Percentiles rank a stretch among this genome's conserved stretches.
phyloP scores from a whole-genome alignment of 2,329 filamentous ascomycete genomes.

The Trichoderma afroharzianum region DNA sequence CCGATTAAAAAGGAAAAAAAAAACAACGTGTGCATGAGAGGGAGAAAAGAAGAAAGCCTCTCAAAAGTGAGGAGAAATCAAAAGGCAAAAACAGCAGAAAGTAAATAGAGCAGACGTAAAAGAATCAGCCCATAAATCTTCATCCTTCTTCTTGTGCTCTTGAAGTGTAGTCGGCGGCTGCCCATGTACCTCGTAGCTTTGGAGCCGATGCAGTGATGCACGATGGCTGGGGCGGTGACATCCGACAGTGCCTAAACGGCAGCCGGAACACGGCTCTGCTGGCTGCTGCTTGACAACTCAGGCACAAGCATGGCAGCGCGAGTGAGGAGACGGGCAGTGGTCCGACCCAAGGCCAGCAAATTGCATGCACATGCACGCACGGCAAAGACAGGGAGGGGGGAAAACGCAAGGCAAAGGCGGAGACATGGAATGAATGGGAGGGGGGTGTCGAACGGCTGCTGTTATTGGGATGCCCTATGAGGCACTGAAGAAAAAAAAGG shows the following conservation, averaged over 20 bases:
- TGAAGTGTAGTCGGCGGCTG: background rate
- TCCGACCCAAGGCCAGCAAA: conserved; percentile 13
- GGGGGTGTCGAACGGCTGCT: conserved; percentile 6
- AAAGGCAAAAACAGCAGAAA: background rate
- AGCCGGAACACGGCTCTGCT: conserved; percentile 4
- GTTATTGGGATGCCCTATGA: background rate
- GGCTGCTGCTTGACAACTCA: background rate
- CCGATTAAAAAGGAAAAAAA: background rate
- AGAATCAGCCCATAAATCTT: background rate
- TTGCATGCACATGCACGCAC: conserved; percentile 16
- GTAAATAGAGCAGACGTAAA: background rate
- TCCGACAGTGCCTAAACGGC: conserved; percentile 12
- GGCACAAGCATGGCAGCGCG: background rate
- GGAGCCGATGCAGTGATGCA: background rate
- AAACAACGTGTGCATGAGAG: background rate
- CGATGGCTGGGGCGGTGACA: conserved; percentile 6
- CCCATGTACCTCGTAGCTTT: background rate
- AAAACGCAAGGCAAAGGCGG: conserved; percentile 9
- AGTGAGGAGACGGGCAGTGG: background rate
- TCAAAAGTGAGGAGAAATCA: background rate
- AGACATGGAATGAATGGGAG: conserved; percentile 13
- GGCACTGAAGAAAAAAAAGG: conserved; percentile 17
- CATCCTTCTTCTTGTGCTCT: background rate
- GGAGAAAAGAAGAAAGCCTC: background rate
- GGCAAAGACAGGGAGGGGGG: conserved; percentile 13